Evolutionary conservation across 805 yeast species (phyloP).

Genomic region (Teunomyces funiuensis): DNA sequence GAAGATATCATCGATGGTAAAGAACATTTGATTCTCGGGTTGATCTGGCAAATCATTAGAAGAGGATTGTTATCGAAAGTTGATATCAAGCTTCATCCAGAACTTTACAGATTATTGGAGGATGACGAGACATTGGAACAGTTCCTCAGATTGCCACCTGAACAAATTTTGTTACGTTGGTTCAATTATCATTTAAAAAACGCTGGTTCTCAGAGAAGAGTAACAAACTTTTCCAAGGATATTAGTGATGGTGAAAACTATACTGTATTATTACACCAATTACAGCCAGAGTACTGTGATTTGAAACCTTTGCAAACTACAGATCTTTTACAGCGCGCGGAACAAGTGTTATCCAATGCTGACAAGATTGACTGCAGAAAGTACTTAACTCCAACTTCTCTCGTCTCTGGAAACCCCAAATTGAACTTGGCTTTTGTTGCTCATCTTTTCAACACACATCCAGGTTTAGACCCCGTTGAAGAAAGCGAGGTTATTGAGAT

Average conservation of each 20-base stretch:
- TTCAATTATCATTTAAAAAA: slow-evolving; percentile 93
- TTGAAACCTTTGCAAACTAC: slow-evolving; percentile 75
- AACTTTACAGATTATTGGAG: slow-evolving; percentile 87
- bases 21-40: slow-evolving; percentile 86
- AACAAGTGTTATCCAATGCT: slow-evolving; percentile 79
- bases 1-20: slow-evolving; percentile 94
- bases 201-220: slow-evolving; percentile 86
- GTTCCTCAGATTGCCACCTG: slow-evolving; percentile 94
- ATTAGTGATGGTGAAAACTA: slow-evolving; percentile 95
- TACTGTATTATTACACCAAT: slow-evolving; percentile 83
- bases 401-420: slow-evolving; percentile 95
- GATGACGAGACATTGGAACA: slow-evolving; percentile 98
- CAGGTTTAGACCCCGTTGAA: slow-evolving; percentile 94
- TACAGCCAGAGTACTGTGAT: slow-evolving; percentile 81
- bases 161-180: slow-evolving; percentile 95
- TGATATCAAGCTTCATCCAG: slow-evolving; percentile 95
- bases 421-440: slow-evolving; percentile 97
- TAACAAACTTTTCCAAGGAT: slow-evolving; percentile 81
- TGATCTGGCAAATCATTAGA: slow-evolving; percentile 96
- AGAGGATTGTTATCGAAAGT: slow-evolving; percentile 93
- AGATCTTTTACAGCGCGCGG: slow-evolving; percentile 81
- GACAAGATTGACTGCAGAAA: slow-evolving; percentile 91
- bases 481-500: slow-evolving; percentile 90
- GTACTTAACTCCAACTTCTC: slow-evolving; percentile 88
- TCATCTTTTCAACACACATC: slow-evolving; percentile 92